Base-by-base conservation (phyloP, 345 rosid genomes). In the Lepidium aucheri region DNA sequence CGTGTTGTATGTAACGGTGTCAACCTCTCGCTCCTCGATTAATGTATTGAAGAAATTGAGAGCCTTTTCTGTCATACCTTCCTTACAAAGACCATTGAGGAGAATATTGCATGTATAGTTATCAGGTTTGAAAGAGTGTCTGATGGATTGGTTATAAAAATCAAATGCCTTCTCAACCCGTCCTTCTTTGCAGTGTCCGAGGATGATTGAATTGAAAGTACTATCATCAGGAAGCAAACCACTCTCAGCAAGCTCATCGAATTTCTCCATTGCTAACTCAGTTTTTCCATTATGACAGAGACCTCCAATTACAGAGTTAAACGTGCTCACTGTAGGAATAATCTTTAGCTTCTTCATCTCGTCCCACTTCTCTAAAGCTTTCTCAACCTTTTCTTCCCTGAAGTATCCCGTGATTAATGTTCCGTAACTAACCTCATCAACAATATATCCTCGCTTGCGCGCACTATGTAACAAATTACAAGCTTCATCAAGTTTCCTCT, bases 401-500 rank as follows among this genome's bases (percentile, higher is more conserved):
- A 85, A 88, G 69, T 76, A 86, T 45, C 97, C 96, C 0, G 42
- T 70, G 42, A 93, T 85, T 69, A 93, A 41, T 46, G 94, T 93
- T 15, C 89, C 91, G 67, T 88, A 88, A 58, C 89, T 90, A 51
- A 85, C 83, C 80, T 82, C 96, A 72, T 90, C 89, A 43, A 86
- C 78, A 57, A 79, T 78, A 78, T 86, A 93, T 15, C 97, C 97
- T 13, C 83, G 74, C 70, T 72, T 83, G 36, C 58, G 43, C 12
- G 97, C 90, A 74, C 64, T 82, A 28, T 57, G 49, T 30, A 93
- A 85, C 67, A 86, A 76, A 12, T 70, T 47, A 17, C 69, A 71
- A 22, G 97, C 97, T 51, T 85, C 84, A 9, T 79, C 85, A 65
- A 80, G 74, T 70, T 81, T 88, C 67, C 61, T 69, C 66, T 93